These are phyloP conservation scores for Globisporangium middletonii DNA, from an alignment of 352 stramenopile species.

Conservation along the genomic window DNA sequence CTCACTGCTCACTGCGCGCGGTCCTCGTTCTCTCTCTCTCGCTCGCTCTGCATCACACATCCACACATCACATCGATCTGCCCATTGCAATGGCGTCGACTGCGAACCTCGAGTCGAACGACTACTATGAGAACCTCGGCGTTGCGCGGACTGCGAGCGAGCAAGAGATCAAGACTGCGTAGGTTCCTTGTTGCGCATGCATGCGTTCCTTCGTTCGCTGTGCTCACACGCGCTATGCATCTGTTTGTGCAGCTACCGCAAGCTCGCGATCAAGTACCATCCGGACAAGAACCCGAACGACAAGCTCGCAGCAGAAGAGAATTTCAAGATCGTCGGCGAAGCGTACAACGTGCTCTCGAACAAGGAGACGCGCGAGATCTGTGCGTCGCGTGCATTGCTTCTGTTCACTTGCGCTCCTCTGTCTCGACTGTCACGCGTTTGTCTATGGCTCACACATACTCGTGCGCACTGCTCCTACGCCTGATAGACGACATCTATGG, in stretches of 20 bases:
- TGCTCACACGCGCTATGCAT: neutral
- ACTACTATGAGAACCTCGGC: constrained; percentile 88
- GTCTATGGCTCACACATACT: neutral
- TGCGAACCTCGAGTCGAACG: constrained; percentile 49
- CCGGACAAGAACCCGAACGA: constrained; percentile 89
- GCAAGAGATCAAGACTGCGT: constrained; percentile 85
- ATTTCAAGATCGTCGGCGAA: constrained; percentile 93
- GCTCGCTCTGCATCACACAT: constrained; percentile 5
- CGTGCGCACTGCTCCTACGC: no score
- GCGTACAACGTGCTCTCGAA: constrained; percentile 94
- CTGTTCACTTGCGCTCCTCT: no score
- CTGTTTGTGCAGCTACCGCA: constrained; percentile 64
- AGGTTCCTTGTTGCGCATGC: constrained; percentile 13
- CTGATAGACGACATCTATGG: constrained; percentile 89
- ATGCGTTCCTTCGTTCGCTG: neutral
- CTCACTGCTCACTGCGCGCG: neutral
- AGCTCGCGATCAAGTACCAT: constrained; percentile 91
- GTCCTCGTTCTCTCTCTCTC: neutral
- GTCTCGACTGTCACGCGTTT: neutral
- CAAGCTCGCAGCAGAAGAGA: constrained; percentile 81
- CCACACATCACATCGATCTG: neutral
- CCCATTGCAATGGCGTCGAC: constrained; percentile 12
- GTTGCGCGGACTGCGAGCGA: constrained; percentile 56
- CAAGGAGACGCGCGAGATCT: constrained; percentile 86
- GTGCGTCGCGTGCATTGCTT: constrained; percentile 26